Conservation (phyloP, 1,284 basidiomycete species). For the Rhizoctonia solani region DNA sequence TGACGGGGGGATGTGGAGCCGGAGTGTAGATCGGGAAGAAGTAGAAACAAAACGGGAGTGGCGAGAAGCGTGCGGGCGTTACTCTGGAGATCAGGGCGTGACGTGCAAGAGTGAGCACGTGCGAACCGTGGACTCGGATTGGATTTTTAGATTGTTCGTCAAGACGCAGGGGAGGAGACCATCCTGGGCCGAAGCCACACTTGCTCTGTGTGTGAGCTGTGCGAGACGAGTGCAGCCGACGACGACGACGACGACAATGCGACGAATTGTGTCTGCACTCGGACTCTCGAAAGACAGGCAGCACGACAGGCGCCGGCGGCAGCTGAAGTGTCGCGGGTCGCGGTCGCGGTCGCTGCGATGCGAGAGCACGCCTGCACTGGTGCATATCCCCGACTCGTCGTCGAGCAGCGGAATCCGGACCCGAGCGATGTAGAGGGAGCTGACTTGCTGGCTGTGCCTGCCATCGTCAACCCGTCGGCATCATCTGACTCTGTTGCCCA, state of each 20-base stretch:
- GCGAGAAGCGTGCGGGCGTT: neutral
- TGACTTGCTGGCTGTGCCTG: slow-evolving; percentile 1
- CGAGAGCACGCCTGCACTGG: slow-evolving; percentile 32
- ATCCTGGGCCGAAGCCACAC: no score
- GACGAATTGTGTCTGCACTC: slow-evolving; percentile 12
- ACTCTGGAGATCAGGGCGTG: neutral
- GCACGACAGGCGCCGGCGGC: no score
- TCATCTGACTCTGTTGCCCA: slow-evolving; percentile 15
- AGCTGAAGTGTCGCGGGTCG: no score
- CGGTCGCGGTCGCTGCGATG: slow-evolving; percentile 1
- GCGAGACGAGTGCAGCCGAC: neutral
- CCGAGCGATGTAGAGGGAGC: slow-evolving; percentile 4
- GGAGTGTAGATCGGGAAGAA: neutral
- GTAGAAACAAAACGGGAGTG: neutral
- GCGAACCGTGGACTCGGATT: neutral
- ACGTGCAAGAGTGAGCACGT: neutral
- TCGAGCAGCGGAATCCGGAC: slow-evolving; percentile 23
- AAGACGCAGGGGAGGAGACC: no score
- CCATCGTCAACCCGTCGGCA: neutral
- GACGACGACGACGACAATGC: slow-evolving; percentile 16
- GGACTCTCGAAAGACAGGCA: slow-evolving; percentile 4
- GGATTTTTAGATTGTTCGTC: neutral
- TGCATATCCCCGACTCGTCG: slow-evolving; percentile 23
- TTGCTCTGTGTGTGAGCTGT: no score
- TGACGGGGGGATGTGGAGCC: neutral